Evolutionary conservation across 352 stramenopile species (phyloP), one percentile per base, ranked within the genome.

Genomic region (Globisporangium alternatum): DNA sequence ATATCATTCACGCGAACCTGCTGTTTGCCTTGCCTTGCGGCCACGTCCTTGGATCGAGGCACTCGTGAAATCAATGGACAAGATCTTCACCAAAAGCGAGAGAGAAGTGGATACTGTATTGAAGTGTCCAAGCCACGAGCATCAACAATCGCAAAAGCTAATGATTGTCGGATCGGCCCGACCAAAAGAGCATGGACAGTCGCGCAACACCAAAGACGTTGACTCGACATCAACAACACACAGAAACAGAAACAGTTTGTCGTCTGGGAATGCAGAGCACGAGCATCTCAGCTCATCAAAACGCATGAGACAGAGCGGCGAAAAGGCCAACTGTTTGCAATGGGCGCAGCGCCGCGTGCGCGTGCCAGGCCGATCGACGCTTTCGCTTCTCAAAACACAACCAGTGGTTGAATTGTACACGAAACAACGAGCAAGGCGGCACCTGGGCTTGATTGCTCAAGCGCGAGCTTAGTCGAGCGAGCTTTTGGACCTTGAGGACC

Each of bases 301-400:
- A 25, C 25, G 39, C 56, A 63, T 63, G 56, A 63, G 56, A 63
- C 56, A 63, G 56, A 63, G 56, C 30, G 37, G 21, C 9, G 12
- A n/a, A 37, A 12, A 10, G 31, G 9, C 31, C 45, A 52, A 35
- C 52, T 45, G 52, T 31, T 43, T 30, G 43, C 43, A 49, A 9
- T 5, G 19, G 19, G 3, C 9, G 45, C 7, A 52, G 45, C 30
- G 45, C 45, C 45, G n/a, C 7, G 19, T 19, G 53, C 30, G 37
- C 21, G 15, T 41, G 30, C 47, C 0, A 12, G 12, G 19, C 19
- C 55, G 37, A 60, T 19, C 54, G 35, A 41, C 35, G 35, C 12
- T 41, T 41, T 60, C 33, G 21, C 21, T 35, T n/a, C 25, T 45
- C 21, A 19, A 19, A 45, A 21, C 43, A 5, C 35, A 48, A 12